These are phyloP conservation scores for Astrephomene gubernaculifera DNA, from an alignment of 139 green algal genomes.

Conservation along the genomic window DNA sequence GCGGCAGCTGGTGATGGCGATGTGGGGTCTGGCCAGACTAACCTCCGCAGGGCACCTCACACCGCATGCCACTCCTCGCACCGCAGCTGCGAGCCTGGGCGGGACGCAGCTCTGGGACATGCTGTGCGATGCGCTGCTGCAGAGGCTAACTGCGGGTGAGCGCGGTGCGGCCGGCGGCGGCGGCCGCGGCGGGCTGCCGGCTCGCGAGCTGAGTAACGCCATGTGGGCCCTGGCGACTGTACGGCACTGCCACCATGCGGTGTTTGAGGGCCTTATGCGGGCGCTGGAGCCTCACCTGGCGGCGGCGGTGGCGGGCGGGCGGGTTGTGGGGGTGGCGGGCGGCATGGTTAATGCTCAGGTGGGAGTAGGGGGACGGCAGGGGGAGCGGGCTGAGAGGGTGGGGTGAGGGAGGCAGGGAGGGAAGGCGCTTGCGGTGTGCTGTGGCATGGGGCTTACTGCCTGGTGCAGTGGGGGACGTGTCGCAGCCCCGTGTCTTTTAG, in stretches of 20 bases:
- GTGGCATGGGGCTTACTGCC: too few relatives aligned
- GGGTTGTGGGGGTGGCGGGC: neutral
- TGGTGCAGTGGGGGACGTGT: too few relatives aligned
- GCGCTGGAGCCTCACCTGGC: constrained; percentile 14
- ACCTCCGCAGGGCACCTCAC: neutral
- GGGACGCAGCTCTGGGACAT: neutral
- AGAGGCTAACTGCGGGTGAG: too few relatives aligned
- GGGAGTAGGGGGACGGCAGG: neutral
- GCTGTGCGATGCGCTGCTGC: neutral
- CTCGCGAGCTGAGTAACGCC: constrained; percentile 14
- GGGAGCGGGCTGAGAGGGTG: too few relatives aligned
- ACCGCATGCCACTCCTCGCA: neutral
- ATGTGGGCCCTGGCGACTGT: constrained; percentile 23
- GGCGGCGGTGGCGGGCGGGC: neutral
- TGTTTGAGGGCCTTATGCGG: neutral
- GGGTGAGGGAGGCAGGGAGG: too few relatives aligned
- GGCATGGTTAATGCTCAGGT: neutral
- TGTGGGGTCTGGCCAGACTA: constrained; percentile 16
- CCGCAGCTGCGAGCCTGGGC: neutral
- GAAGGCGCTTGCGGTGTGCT: too few relatives aligned
- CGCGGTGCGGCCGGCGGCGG: neutral
- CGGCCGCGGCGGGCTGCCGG: neutral
- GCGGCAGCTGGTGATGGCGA: constrained; percentile 12
- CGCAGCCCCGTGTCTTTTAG: too few relatives aligned
- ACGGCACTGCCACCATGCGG: neutral